Conservation (phyloP, 176 grass and related monocot species). For the Aegilops bicornis region DNA sequence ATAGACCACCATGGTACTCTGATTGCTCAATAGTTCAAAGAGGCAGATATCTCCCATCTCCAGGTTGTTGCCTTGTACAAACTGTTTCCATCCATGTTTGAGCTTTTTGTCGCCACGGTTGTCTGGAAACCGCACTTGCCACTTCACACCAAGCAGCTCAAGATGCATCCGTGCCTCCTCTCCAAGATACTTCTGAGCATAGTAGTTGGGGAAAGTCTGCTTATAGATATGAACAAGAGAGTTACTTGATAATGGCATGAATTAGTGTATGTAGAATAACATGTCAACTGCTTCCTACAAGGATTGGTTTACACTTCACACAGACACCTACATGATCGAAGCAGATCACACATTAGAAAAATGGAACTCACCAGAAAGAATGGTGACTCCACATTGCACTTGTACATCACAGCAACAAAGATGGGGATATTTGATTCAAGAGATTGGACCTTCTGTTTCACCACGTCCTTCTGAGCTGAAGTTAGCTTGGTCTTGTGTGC, state of each 20-base stretch:
- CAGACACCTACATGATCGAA: background rate
- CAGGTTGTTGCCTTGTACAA: background rate
- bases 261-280: no score
- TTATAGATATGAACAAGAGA: background rate
- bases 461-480: background rate
- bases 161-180: background rate
- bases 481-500: background rate
- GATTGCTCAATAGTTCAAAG: constrained; percentile 1
- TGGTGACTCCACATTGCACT: background rate
- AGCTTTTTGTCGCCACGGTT: background rate
- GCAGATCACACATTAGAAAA: background rate
- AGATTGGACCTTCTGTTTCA: background rate
- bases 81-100: background rate
- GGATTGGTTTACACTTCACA: background rate
- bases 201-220: background rate
- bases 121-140: background rate
- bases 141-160: background rate
- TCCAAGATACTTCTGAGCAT: background rate
- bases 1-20: background rate
- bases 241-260: background rate
- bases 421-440: background rate
- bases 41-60: constrained; percentile 6
- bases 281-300: background rate
- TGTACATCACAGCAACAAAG: constrained; percentile 2
- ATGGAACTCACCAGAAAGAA: background rate